These are phyloP conservation scores for Acidiella bohemica DNA, from an alignment of 495 filamentous ascomycete species.

Conservation along the genomic window DNA sequence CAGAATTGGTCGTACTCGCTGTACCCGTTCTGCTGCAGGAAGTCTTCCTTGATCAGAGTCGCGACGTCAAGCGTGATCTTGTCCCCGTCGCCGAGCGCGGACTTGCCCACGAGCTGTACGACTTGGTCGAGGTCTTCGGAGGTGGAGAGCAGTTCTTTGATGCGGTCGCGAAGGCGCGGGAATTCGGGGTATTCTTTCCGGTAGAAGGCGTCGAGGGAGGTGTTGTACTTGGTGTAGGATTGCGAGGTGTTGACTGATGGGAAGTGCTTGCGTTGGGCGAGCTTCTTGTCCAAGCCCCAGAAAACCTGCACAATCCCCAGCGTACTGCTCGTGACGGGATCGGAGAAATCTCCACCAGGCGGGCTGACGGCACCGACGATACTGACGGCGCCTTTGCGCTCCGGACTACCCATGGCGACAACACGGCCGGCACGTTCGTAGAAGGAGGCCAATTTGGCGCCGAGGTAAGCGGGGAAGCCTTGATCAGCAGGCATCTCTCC, in stretches of 20 bases:
- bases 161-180: slow-evolving; percentile 78
- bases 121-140: slow-evolving; percentile 98
- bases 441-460: slow-evolving; percentile 94
- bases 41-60: slow-evolving; percentile 90
- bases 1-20: slow-evolving; percentile 98
- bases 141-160: slow-evolving; percentile 82
- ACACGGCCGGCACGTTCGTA: slow-evolving; percentile 95
- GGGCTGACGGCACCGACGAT: slow-evolving; percentile 97
- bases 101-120: slow-evolving; percentile 96
- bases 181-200: slow-evolving; percentile 87
- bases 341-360: slow-evolving; percentile 97
- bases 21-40: slow-evolving; percentile 98
- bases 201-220: slow-evolving; percentile 78
- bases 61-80: slow-evolving; percentile 97
- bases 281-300: slow-evolving; percentile 99
- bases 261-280: slow-evolving; percentile 98
- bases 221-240: slow-evolving; percentile 95
- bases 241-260: slow-evolving; percentile 92
- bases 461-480: slow-evolving; percentile 95
- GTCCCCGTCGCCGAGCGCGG: slow-evolving; percentile 85
- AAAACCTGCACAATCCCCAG: slow-evolving; percentile 98
- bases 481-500: slow-evolving; percentile 99
- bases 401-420: slow-evolving; percentile 71
- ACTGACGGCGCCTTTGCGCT: slow-evolving; percentile 79
- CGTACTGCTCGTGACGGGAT: slow-evolving; percentile 89